phyloP scores from a whole-genome alignment of 495 filamentous ascomycete genomes.

The Bombardia bombarda region DNA sequence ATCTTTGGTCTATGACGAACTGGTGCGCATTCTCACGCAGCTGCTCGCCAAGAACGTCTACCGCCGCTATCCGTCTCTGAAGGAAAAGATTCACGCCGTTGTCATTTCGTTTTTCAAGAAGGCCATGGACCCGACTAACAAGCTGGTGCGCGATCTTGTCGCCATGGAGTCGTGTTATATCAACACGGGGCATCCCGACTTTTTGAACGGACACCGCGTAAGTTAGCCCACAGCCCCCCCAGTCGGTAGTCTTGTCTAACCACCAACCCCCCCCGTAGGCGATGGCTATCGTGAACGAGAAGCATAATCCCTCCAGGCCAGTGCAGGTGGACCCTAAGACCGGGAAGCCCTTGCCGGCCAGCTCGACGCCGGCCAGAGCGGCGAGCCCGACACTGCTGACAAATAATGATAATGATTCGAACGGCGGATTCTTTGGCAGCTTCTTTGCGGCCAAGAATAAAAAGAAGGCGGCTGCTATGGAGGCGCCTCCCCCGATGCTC shows the following conservation, averaged over 20 bases:
- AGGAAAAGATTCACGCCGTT: conserved; percentile 95
- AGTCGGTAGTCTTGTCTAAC: neutral
- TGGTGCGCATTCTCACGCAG: conserved; percentile 90
- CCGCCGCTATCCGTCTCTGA: conserved; percentile 82
- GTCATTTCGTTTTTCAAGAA: conserved; percentile 97
- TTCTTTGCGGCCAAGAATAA: conserved; percentile 99
- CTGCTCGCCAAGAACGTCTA: conserved; percentile 84
- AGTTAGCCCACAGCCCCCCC: conserved; percentile 15
- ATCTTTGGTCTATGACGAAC: conserved; percentile 92
- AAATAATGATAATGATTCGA: conserved; percentile 38
- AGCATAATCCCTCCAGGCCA: conserved; percentile 69
- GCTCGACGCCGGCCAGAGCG: conserved; percentile 53
- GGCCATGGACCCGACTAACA: conserved; percentile 94
- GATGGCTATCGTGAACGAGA: conserved; percentile 96
- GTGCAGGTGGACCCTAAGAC: conserved; percentile 99
- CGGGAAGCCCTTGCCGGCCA: conserved; percentile 79
- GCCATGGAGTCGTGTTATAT: conserved; percentile 95
- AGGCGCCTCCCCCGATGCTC: conserved; percentile 81
- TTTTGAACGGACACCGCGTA: conserved; percentile 87
- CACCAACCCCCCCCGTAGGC: conserved; percentile 41
- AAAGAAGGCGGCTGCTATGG: conserved; percentile 99
- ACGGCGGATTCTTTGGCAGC: conserved; percentile 85
- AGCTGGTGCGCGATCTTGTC: conserved; percentile 89
- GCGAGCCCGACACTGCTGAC: conserved; percentile 52
- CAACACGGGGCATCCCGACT: conserved; percentile 98